Base-by-base conservation (phyloP, 495 filamentous ascomycete genomes). In the Corynascus novoguineensis region DNA sequence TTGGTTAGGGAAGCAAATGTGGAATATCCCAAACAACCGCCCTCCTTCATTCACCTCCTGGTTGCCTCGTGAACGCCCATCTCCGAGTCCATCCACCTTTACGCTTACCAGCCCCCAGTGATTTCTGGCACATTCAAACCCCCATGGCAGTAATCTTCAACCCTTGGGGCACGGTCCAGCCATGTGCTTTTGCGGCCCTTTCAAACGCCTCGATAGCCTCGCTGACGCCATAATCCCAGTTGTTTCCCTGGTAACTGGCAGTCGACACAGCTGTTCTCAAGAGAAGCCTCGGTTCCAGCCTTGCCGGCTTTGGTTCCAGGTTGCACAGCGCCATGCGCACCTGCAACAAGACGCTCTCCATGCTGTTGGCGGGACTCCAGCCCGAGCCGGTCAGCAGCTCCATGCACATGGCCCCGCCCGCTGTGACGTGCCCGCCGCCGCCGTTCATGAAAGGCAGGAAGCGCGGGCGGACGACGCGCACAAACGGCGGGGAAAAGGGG, bases 401-500 rank as follows among this genome's bases (percentile, higher is more conserved):
- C 88, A 96, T 91, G 69, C 92, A 96, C 71, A 97, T 78, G 1
- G 91, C 87, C 1, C 92, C 92, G 3, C 92, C 92, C n/a, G 73
- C 65, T 0, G 92, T 96, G 53, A 97, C 86, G 67, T 97, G 91
- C 1, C 92, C 92, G 19, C 92, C 92, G 22, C 92, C 92, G 11
- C 90, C 89, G 5, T 72, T 40, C 41, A 68, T 64, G 66, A 91
- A 90, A 11, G 80, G 72, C 34, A 90, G 70, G 71, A 96, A 95
- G 8, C 86, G 84, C 0, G 92, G 92, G 12, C 87, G 81, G 53
- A 97, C 82, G 8, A 96, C 83, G 3, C 92, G 86, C 27, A 96
- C 79, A 62, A 96, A 95, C 0, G 92, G 92, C 4, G 92, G 92
- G 3, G 78, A 75, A 65, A 89, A 82, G 8, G 92, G 92, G 61